Base-by-base conservation (phyloP, 768 basidiomycete species). In the Suillus variegatus region DNA sequence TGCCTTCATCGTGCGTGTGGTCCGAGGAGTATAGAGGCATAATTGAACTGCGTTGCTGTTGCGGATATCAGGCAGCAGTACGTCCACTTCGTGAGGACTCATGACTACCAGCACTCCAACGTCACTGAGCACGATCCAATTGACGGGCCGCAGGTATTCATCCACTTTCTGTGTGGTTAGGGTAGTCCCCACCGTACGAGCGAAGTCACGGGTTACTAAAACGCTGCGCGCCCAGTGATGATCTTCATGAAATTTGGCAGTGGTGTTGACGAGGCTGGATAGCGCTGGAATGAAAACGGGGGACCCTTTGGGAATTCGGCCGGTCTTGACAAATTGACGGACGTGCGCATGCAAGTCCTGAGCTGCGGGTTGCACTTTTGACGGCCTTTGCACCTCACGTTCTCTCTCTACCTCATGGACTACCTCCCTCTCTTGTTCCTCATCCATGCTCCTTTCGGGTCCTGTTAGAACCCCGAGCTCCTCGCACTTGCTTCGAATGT, bases 401-500 rank as follows among this genome's bases (percentile, higher is more conserved):
- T 85, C 83, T 4, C 68, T 71, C 67, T 84, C 82, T 8, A 77
- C 71, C 68, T 86, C 84, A 28, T 82, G 81, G 6, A 70, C 67
- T 12, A 86, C 72, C 64, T 86, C 83, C 38, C 84, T 72, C 61
- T 86, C 85, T 65, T 85, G 84, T 65, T 85, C 85, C 66, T 85
- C 83, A 35, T 79, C 79, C 70, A 82, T 70, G 35, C 62, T 68
- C 36, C 64, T 66, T 40, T 73, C 70, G 0, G 66, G 69, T 1
- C 64, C 44, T 4, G 62, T 61, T 22, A 36, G 38, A 36, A 72
- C 28, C 0, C 72, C 73, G 35, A 73, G 73, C 10, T 64, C 46
- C 4, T 1, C 28, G 8, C 74, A 73, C 35, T 49, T 68, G 14
- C 54, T 49, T 13, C 36, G 66, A 41, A 74, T 70, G 3, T 63